Conservation (phyloP, 2,329 filamentous ascomycete genomes). For the Nemania sp. region DNA sequence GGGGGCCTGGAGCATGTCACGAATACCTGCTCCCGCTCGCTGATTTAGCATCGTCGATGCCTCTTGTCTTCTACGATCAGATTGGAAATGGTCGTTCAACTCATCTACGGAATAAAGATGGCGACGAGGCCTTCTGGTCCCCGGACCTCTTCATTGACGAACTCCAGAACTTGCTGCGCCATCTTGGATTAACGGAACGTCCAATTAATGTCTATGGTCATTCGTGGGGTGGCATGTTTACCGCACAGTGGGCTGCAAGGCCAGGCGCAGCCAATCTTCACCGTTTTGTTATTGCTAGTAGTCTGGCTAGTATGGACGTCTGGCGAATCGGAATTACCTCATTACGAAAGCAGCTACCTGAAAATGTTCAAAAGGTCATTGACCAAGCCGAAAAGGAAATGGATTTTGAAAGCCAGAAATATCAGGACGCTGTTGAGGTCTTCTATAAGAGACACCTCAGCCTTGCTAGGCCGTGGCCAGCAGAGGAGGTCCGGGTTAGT, state of each 20-base stretch:
- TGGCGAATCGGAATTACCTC: slow-evolving; percentile 40
- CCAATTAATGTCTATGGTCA: slow-evolving; percentile 54
- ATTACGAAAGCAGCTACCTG: slow-evolving; percentile 33
- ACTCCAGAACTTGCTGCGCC: slow-evolving; percentile 37
- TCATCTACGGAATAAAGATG: slow-evolving; percentile 35
- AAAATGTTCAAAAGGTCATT: slow-evolving; percentile 28
- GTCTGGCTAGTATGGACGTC: slow-evolving; percentile 49
- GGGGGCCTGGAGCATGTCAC: slow-evolving; percentile 28
- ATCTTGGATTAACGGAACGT: slow-evolving; percentile 61
- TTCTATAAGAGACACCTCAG: slow-evolving; percentile 51
- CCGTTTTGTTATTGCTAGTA: slow-evolving; percentile 48
- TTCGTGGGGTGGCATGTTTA: slow-evolving; percentile 67
- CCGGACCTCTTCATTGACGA: slow-evolving; percentile 38
- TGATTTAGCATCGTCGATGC: slow-evolving; percentile 19
- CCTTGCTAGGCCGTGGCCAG: slow-evolving; percentile 22
- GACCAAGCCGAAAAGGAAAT: slow-evolving; percentile 41
- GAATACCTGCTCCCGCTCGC: slow-evolving; percentile 37
- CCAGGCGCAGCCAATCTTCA: slow-evolving; percentile 41
- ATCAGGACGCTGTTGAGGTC: slow-evolving; percentile 49
- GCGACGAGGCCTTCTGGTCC: slow-evolving; percentile 38
- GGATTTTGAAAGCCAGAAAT: slow-evolving; percentile 49
- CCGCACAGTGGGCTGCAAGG: slow-evolving; percentile 54
- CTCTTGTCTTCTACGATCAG: slow-evolving; percentile 38
- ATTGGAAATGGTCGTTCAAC: slow-evolving; percentile 41
- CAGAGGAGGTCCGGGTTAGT: slow-evolving; percentile 51